phyloP scores from a whole-genome alignment of 345 rosid genomes.

The Hevea brasiliensis region DNA sequence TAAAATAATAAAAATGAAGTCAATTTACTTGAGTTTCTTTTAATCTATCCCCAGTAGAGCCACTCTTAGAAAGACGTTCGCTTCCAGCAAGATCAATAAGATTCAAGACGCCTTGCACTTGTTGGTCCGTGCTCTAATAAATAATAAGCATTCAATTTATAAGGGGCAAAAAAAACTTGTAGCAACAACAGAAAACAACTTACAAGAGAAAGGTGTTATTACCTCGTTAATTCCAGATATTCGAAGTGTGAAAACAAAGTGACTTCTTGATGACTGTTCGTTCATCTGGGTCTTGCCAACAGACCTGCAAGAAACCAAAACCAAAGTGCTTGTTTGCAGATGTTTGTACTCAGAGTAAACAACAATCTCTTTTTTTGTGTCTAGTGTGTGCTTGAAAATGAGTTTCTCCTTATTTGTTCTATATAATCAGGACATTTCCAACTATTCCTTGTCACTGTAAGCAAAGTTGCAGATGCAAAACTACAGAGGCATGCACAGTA shows the following conservation, averaged over 20 bases:
- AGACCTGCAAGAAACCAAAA: conserved; percentile 48
- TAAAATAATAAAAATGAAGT: neutral
- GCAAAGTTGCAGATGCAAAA: too few relatives aligned
- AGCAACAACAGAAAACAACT: neutral
- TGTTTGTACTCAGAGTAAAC: neutral
- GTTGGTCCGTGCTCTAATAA: conserved; percentile 86
- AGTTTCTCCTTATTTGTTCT: conserved; percentile 1
- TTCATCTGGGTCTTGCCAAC: conserved; percentile 97
- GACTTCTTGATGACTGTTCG: conserved; percentile 97
- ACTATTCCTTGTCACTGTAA: neutral
- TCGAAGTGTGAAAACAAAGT: conserved; percentile 83
- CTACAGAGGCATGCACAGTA: neutral
- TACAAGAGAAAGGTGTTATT: neutral
- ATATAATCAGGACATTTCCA: neutral
- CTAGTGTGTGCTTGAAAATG: too few relatives aligned
- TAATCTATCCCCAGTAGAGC: conserved; percentile 91
- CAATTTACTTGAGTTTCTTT: conserved; percentile 92
- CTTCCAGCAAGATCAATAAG: conserved; percentile 99
- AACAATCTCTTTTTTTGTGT: neutral
- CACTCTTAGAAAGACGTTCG: conserved; percentile 94
- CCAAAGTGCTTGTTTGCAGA: neutral
- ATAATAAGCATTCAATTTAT: conserved; percentile 14
- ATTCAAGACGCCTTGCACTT: conserved; percentile 92
- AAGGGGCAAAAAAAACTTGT: neutral
- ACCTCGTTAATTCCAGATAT: conserved; percentile 92